phyloP scores from a whole-genome alignment of 805 yeast species.

The Suhomyces xylopsoci region DNA sequence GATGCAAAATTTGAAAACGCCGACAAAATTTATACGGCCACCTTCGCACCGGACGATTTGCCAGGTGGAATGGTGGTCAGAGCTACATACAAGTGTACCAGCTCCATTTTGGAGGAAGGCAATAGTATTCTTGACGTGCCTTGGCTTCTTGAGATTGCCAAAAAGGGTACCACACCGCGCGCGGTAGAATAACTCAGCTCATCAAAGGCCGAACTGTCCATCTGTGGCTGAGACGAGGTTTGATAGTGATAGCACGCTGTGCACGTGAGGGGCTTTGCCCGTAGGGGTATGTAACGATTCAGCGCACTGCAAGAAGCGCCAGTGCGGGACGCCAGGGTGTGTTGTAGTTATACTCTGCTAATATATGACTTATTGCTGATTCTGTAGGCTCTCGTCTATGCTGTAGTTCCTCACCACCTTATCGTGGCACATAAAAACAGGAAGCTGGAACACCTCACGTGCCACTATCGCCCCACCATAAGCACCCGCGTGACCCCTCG shows the following conservation, averaged over 20 bases:
- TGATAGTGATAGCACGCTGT: background rate
- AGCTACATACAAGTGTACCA: conserved; percentile 24
- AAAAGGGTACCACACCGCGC: conserved; percentile 15
- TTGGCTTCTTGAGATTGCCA: conserved; percentile 20
- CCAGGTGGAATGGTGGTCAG: conserved; percentile 30
- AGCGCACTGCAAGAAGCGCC: background rate
- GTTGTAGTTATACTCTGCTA: background rate
- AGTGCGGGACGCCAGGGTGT: background rate
- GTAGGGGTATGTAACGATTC: background rate
- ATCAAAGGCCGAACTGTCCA: background rate
- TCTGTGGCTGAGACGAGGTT: background rate
- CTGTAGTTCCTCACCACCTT: background rate
- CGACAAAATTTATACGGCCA: conserved; percentile 15
- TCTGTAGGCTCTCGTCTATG: background rate
- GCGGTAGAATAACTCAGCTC: conserved; percentile 3
- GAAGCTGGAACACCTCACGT: conserved; percentile 1
- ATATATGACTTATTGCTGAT: background rate
- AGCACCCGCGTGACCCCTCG: conserved; percentile 1
- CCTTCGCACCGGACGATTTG: conserved; percentile 24
- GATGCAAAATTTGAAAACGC: conserved; percentile 17
- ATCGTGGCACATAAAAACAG: background rate
- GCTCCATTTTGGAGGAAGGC: conserved; percentile 20
- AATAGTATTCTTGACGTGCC: conserved; percentile 12
- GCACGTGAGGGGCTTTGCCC: background rate
- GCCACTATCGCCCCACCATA: background rate